Evolutionary conservation across 108 stramenopile genomes (phyloP).

Genomic region (Epipyxis sp.): DNA sequence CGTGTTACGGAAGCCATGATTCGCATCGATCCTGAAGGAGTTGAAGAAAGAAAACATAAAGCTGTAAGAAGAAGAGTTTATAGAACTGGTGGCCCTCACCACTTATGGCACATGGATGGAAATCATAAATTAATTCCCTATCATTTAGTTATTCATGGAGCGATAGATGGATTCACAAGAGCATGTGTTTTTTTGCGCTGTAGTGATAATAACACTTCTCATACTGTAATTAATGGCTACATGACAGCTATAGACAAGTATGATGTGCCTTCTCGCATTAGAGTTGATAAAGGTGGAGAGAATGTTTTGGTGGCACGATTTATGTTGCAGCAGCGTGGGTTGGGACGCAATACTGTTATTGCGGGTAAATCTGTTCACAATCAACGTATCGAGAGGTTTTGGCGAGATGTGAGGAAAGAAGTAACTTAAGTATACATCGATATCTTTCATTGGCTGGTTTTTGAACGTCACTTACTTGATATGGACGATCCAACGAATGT

Average conservation of each 20-base stretch:
- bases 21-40: no score
- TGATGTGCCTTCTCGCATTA: neutral
- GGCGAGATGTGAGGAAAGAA: neutral
- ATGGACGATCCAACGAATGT: no score
- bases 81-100: no score
- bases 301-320: neutral
- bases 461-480: no score
- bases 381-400: neutral
- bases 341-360: neutral
- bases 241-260: neutral
- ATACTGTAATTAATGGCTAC: neutral
- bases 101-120: slow-evolving; percentile 10
- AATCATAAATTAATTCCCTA: slow-evolving; percentile 8
- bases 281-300: neutral
- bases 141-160: slow-evolving; percentile 10
- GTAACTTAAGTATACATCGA: neutral
- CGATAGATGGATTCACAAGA: slow-evolving; percentile 6
- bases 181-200: neutral
- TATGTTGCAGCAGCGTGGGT: neutral
- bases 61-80: no score
- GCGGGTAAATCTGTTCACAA: neutral
- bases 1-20: no score
- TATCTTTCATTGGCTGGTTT: no score
- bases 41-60: no score
- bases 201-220: neutral